Base-by-base conservation (phyloP, 2,329 filamentous ascomycete species). In the Pezicula rhizophila region DNA sequence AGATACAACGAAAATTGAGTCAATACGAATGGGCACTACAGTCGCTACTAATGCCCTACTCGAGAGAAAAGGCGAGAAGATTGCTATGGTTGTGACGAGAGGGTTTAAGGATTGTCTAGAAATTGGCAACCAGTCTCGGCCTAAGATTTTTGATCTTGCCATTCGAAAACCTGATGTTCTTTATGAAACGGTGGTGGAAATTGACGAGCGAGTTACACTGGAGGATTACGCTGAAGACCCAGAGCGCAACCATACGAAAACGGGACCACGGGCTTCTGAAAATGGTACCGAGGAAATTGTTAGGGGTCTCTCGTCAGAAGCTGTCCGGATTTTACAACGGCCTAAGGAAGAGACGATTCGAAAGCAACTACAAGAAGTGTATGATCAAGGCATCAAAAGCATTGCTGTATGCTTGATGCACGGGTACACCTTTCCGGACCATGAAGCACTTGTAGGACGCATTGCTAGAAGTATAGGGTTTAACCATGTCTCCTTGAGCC, bases 21-120 rank as follows among this genome's bases (percentile, higher is more conserved):
- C 87, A 48, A 96, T 96, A 64, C 85, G 91, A 42, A 96, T 96
- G 91, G 91, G 91, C 40, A 96, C 91, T 1, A 96, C 91, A 0
- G 90, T 96, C 11, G 91, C 91, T 8, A 96, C 91, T 1, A 96
- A 96, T 66, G 91, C 91, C 0, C 70, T 96, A 48, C 75, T 96
- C 2, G 91, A 96, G 68, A 76, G 91, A 50, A 96, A 96, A 67
- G 91, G 91, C 42, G 90, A 95, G 70, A 82, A 81, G 58, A 92
- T 93, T 63, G 90, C 88, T 12, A 78, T 96, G 67, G 81, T 96
- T 1, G 88, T 95, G 10, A 96, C 89, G 1, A 84, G 83, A 57
- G 91, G 91, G 0, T 96, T 96, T 73, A 84, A 82, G 57, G 90
- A 96, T 66, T 95, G 89, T 58, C 72, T 96, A 20, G 78, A 84